Base-by-base conservation (phyloP, 768 basidiomycete species). In the Xerocomus potaroensis region DNA sequence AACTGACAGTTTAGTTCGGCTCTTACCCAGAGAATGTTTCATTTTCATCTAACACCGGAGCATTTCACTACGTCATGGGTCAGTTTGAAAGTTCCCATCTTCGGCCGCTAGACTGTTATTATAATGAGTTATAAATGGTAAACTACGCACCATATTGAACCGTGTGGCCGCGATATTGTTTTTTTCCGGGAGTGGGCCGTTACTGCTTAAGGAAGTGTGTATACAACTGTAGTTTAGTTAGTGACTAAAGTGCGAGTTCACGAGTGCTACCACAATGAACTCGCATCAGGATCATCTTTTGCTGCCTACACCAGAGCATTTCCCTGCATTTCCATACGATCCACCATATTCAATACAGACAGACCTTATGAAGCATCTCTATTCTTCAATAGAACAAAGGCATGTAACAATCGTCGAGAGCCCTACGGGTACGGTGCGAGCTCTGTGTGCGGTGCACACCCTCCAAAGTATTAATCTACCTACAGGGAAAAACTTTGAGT, bases 321-420 rank as follows among this genome's bases (percentile, higher is more conserved):
- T 96, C 61, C 72, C 83, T 8, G 79, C 80, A 3, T 97, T 98
- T 60, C 94, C 94, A 0, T 96, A 86, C 59, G 72, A 79, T 14
- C 72, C 80, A 4, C 92, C 92, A 3, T 95, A 95, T 62, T 62
- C 75, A 15, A 94, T 95, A 47, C 95, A 98, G 62, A 69, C 76
- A 0, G 79, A 88, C 29, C 79, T 97, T 22, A 96, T 97, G 94
- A 80, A 73, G 15, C 89, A 92, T 53, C 70, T 98, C 1, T 97
- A 93, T 64, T 57, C 74, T 6, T 75, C 85, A 0, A 86, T 96
- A 36, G 91, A 94, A 62, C 54, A 69, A n/a, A 71, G 70, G 36
- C 81, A 81, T 53, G 78, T 96, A 15, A 79, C 91, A 1, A 84
- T 97, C 40, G 76, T 94, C 24, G 91, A 93, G 65, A 89, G 86